phyloP scores from a whole-genome alignment of 1,284 basidiomycete species.

The Apiotrichum laibachii region DNA sequence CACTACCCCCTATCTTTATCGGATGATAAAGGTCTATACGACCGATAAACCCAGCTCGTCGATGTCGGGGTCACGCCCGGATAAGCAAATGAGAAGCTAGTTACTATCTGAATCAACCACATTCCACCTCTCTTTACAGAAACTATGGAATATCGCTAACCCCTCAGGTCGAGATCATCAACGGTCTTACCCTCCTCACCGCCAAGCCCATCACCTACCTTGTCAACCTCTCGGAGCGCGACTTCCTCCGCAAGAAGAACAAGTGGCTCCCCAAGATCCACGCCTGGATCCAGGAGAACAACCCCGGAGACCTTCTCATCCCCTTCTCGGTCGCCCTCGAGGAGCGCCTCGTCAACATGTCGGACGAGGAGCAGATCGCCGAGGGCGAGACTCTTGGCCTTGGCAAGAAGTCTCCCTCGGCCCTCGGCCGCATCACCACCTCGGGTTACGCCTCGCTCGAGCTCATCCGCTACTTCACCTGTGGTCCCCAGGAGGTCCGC shows the following conservation, averaged over 20 bases:
- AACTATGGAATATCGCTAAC: conserved; percentile 6
- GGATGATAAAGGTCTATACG: conserved; percentile 74
- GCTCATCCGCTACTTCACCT: conserved; percentile 95
- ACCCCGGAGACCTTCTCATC: conserved; percentile 92
- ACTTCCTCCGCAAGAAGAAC: conserved; percentile 97
- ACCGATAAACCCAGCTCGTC: conserved; percentile 73
- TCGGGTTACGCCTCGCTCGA: conserved; percentile 83
- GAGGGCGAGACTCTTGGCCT: conserved; percentile 63
- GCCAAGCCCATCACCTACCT: conserved; percentile 98
- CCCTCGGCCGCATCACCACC: conserved; percentile 86
- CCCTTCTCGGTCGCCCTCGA: conserved; percentile 97
- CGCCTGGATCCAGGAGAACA: conserved; percentile 95
- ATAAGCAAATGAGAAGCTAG: conserved; percentile 56
- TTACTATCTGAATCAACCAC: conserved; percentile 22
- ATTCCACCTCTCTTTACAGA: conserved; percentile 6
- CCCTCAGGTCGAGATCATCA: conserved; percentile 88
- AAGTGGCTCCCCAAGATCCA: conserved; percentile 99
- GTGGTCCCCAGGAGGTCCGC: conserved; percentile 92
- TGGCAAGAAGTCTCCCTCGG: conserved; percentile 55
- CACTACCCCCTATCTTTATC: conserved; percentile 20
- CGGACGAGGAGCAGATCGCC: conserved; percentile 65
- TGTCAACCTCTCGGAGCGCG: conserved; percentile 93
- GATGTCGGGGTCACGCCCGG: conserved; percentile 70
- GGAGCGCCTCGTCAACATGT: conserved; percentile 74
- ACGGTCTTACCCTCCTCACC: conserved; percentile 84